Evolutionary conservation across 148 eudicot species (phyloP), one percentile per base, ranked within the genome.

Genomic region (Diospyros lotus): DNA sequence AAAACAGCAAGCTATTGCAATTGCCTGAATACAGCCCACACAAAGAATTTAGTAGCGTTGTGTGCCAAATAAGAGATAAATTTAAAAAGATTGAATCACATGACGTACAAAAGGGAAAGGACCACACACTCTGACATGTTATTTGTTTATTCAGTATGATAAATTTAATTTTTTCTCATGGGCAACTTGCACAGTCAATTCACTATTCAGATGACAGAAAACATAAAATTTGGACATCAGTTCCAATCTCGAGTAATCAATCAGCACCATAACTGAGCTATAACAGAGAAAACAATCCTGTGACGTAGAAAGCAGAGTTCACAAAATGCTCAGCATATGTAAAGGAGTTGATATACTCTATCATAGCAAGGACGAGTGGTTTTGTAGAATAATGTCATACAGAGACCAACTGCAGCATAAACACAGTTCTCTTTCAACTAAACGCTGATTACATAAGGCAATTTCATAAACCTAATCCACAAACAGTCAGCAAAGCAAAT

Each of bases 1-100:
- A 80, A 93, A 96, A 84, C 97, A 89, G 78, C 87, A 80, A 52
- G 99, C 98, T 28, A 96, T 86, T 70, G 98, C 86, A 82, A 96
- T 93, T 74, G 99, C 98, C 99, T 96, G 86, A 74, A 80, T 82
- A 67, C 51, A 75, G 68, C 61, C 63, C 2, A 64, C 74, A 52
- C 2, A 11, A 17, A 71, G 15, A 46, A 64, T 43, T 71, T 40
- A 55, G 43, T 17, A 74, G 60, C 42, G 44, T 9, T 61, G 50
- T 63, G 54, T 12, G 40, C 44, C 62, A 40, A 17, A 15, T 46
- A 56, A 6, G 42, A 42, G 2, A 69, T 13, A 78, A 69, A 64
- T 18, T 59, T 39, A 40, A 15, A 41, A 38, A 54, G 45, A 43
- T 10, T 61, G 75, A 52, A 50, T 71, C 45, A n/a, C 39, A 53